Conservation (phyloP, 2,329 filamentous ascomycete genomes). For the Nectriaceae sp. region DNA sequence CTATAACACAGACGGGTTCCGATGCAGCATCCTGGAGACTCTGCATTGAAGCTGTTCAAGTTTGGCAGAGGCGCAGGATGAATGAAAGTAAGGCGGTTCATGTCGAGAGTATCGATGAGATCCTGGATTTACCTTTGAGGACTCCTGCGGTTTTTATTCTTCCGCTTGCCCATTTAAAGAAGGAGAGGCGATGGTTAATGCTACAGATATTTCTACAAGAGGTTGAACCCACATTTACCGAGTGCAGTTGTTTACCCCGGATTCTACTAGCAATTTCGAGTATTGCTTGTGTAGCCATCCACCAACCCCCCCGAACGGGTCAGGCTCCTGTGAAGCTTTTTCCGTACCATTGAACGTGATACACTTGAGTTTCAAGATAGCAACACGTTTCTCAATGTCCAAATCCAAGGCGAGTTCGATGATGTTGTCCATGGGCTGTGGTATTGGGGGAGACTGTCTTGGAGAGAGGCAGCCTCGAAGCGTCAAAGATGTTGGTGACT, state of each 20-base stretch:
- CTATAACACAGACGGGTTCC: no score
- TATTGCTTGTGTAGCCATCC: constrained; percentile 22
- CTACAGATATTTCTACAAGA: no score
- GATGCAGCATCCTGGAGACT: no score
- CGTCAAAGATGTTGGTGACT: constrained; percentile 12
- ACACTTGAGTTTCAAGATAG: constrained; percentile 5
- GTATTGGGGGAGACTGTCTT: constrained; percentile 1
- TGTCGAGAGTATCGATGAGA: no score
- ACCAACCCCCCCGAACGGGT: constrained; percentile 16
- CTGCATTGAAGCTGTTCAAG: no score
- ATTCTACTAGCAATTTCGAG: constrained; percentile 17
- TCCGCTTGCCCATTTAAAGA: no score
- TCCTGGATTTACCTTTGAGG: no score
- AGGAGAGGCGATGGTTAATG: no score
- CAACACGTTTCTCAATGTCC: background rate
- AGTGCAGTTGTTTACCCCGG: constrained; percentile 21
- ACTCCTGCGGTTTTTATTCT: no score
- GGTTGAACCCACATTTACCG: no score
- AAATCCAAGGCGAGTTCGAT: constrained; percentile 14
- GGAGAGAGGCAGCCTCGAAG: constrained; percentile 19
- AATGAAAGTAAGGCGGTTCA: no score
- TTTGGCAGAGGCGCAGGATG: no score
- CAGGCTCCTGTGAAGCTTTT: constrained; percentile 6
- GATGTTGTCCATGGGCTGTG: constrained; percentile 12
- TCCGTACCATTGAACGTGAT: constrained; percentile 19